phyloP scores from a whole-genome alignment of 1,284 basidiomycete species.

The Pascua guehoae region DNA sequence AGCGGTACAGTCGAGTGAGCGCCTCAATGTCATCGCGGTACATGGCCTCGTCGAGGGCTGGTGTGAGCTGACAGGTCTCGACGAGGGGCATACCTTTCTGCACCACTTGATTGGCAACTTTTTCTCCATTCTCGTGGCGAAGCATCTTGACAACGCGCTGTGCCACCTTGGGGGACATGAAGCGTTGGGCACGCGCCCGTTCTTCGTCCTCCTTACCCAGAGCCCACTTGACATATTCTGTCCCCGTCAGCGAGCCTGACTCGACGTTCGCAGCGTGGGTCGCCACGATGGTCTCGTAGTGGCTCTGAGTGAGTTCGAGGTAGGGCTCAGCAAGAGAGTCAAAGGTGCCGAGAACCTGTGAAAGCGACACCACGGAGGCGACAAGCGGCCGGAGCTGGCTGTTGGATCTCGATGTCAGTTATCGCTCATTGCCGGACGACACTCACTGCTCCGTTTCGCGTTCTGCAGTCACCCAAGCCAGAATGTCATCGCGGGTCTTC shows the following conservation, averaged over 20 bases:
- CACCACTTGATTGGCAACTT: conserved; percentile 21
- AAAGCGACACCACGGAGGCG: conserved; percentile 13
- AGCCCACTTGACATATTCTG: conserved; percentile 35
- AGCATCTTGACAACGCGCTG: conserved; percentile 20
- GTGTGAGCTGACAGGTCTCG: conserved; percentile 55
- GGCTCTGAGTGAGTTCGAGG: conserved; percentile 16
- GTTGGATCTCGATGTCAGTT: neutral
- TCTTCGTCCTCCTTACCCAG: conserved; percentile 33
- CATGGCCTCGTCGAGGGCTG: conserved; percentile 63
- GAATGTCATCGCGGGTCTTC: conserved; percentile 55
- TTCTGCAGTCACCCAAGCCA: conserved; percentile 60
- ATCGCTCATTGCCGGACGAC: neutral
- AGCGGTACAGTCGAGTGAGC: conserved; percentile 60
- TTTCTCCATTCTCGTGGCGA: conserved; percentile 20
- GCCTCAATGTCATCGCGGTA: conserved; percentile 54
- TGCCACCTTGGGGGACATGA: conserved; percentile 19
- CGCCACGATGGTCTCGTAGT: conserved; percentile 23
- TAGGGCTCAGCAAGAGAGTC: conserved; percentile 26
- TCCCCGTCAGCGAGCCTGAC: conserved; percentile 19
- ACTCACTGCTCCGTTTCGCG: conserved; percentile 39
- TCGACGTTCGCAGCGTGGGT: conserved; percentile 18
- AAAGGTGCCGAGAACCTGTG: conserved; percentile 22
- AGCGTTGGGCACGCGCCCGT: conserved; percentile 19
- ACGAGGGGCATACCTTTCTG: conserved; percentile 43
- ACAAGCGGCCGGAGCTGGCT: neutral